Base-by-base conservation (phyloP, 2,329 filamentous ascomycete species). In the Fusarium equiseti region DNA sequence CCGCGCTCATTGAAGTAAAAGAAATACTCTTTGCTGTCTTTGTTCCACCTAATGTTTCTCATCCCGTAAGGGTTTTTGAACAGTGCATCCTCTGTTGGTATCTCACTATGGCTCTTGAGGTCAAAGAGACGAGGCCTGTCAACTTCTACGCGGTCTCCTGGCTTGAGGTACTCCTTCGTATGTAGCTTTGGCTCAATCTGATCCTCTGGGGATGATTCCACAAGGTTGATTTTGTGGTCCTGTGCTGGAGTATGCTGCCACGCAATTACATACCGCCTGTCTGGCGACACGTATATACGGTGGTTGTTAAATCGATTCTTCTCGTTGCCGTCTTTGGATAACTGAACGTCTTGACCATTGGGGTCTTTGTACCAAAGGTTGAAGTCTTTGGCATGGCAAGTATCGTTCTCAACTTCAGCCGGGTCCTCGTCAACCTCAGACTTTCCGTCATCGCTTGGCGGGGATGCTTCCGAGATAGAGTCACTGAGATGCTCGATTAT, bases 1-100 rank as follows among this genome's bases (percentile, higher is more conserved):
- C 77, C 77, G 6, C 77, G 74, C 43, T 74, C 73, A n/a, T 78
- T 77, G 26, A 71, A 73, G 15, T 76, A 42, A 40, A 78, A 77
- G 13, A 72, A 71, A 51, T 76, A 78, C 26, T 76, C 74, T 11
- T 68, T 50, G 10, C 61, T 58, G 15, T 72, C 52, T 6, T 40
- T n/a, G n/a, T 40, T 73, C 77, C 76, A 78, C 4, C 72, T 72
- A 5, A 77, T 18, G 38, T 74, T 55, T 5, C 44, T 32, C 4
- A 77, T n/a, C 1, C 46, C 40, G 29, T 72, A 78, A 0, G 75
- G 71, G 10, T 72, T 74, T 10, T 65, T 59, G 59, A 77, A 79
- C 6, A 77, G 43, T 3, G 42, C 6, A 29, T 73, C 51, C 13
- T 77, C 69, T 3, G 72, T 75, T 7, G 46, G 9, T 3, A 78